These are phyloP conservation scores for Cordyceps cicadae DNA, from an alignment of 2,329 filamentous ascomycete genomes.

Conservation along the genomic window DNA sequence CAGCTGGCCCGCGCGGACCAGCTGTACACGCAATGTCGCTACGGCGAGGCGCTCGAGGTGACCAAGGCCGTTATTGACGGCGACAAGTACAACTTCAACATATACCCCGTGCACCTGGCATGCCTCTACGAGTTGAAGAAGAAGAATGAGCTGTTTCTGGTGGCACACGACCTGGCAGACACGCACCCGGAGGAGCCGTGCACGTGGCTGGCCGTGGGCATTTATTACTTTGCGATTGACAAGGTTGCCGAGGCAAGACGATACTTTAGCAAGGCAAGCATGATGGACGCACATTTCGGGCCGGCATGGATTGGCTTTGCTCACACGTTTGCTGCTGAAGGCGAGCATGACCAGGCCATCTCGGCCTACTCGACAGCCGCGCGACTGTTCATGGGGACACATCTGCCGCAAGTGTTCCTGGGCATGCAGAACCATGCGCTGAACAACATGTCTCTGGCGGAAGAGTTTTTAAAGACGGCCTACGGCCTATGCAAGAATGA, in stretches of 20 bases:
- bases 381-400: slow-evolving; percentile 90
- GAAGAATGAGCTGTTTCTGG: slow-evolving; percentile 82
- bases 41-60: slow-evolving; percentile 75
- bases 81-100: slow-evolving; percentile 81
- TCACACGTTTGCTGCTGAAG: slow-evolving; percentile 94
- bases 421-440: slow-evolving; percentile 98
- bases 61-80: slow-evolving; percentile 74
- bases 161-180: slow-evolving; percentile 88
- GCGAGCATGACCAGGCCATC: slow-evolving; percentile 96
- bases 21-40: slow-evolving; percentile 89
- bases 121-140: slow-evolving; percentile 80
- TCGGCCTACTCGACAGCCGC: slow-evolving; percentile 95
- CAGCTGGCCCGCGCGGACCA: slow-evolving; percentile 84
- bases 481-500: slow-evolving; percentile 77
- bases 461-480: slow-evolving; percentile 88
- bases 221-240: slow-evolving; percentile 85
- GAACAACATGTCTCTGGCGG: slow-evolving; percentile 87
- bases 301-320: slow-evolving; percentile 98
- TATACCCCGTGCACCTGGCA: slow-evolving; percentile 86
- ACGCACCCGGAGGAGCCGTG: slow-evolving; percentile 84
- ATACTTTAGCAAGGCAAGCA: slow-evolving; percentile 94
- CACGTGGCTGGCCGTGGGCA: slow-evolving; percentile 88
- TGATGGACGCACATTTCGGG: slow-evolving; percentile 96
- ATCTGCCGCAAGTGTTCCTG: slow-evolving; percentile 88
- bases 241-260: slow-evolving; percentile 88